Evolutionary conservation across 2,329 filamentous ascomycete genomes (phyloP).

Genomic region (Claviceps capensis): DNA sequence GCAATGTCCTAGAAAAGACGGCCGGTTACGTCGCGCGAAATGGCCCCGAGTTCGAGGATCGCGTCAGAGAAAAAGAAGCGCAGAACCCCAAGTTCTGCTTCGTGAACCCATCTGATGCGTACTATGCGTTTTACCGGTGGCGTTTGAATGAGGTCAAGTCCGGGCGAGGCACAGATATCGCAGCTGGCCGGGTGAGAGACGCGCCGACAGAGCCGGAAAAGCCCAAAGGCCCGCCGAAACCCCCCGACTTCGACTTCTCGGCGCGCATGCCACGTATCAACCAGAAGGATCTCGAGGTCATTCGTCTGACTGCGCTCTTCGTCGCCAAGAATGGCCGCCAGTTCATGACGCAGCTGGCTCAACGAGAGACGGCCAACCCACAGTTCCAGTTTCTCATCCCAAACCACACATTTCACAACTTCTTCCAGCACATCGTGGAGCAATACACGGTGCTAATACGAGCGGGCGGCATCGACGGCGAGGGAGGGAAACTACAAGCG

Average conservation of each 20-base stretch:
- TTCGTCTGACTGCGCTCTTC: slow-evolving; percentile 72
- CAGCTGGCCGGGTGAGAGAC: slow-evolving; percentile 60
- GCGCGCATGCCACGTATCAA: slow-evolving; percentile 96
- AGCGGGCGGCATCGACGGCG: slow-evolving; percentile 51
- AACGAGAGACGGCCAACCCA: slow-evolving; percentile 77
- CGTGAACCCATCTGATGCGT: slow-evolving; percentile 64
- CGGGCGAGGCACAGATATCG: slow-evolving; percentile 66
- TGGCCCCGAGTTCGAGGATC: slow-evolving; percentile 60
- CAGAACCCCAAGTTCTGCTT: slow-evolving; percentile 88
- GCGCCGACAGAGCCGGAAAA: slow-evolving; percentile 40
- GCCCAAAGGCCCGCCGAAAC: slow-evolving; percentile 70
- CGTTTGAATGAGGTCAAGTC: slow-evolving; percentile 72
- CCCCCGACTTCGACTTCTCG: slow-evolving; percentile 81
- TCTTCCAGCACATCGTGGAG: slow-evolving; percentile 83
- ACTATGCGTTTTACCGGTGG: slow-evolving; percentile 84
- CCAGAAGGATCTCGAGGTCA: slow-evolving; percentile 71
- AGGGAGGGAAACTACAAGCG: slow-evolving; percentile 54
- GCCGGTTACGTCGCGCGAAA: slow-evolving; percentile 75
- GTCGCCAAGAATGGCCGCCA: slow-evolving; percentile 84
- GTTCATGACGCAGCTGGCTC: slow-evolving; percentile 81
- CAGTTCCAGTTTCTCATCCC: slow-evolving; percentile 95
- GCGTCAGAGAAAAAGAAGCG: slow-evolving; percentile 72
- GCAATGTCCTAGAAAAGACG: slow-evolving; percentile 79
- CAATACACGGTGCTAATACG: slow-evolving; percentile 77
- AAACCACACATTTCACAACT: slow-evolving; percentile 92